These are phyloP conservation scores for Larix kaempferi DNA, from an alignment of 75 land plant species.

Conservation along the genomic window DNA sequence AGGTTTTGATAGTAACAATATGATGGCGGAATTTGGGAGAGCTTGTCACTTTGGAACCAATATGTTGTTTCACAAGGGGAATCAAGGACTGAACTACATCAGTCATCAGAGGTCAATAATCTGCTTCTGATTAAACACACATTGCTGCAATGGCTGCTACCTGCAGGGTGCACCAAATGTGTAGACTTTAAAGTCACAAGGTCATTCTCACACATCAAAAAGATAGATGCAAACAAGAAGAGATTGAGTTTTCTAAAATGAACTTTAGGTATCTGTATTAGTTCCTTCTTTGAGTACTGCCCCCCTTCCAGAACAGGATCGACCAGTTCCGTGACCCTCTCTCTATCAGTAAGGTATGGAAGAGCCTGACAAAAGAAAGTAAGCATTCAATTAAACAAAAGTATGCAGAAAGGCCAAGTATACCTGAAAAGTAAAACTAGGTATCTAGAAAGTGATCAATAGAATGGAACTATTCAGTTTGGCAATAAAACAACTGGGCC, in stretches of 20 bases:
- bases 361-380: slow-evolving; percentile 50
- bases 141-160: slow-evolving; percentile 88
- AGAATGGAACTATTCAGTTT: too few relatives aligned
- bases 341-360: slow-evolving; percentile 77
- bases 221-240: not conserved
- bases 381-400: too few relatives aligned
- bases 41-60: slow-evolving; percentile 9
- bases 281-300: slow-evolving; percentile 72
- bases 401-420: too few relatives aligned
- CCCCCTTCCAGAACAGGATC: slow-evolving; percentile 74
- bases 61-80: slow-evolving; percentile 44
- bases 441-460: too few relatives aligned
- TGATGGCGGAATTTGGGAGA: slow-evolving; percentile 26
- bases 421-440: too few relatives aligned
- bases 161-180: slow-evolving; percentile 8
- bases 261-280: slow-evolving; percentile 57
- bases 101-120: slow-evolving; percentile 82
- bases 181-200: too few relatives aligned
- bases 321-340: slow-evolving; percentile 63
- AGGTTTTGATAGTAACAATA: slow-evolving; percentile 21
- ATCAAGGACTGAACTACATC: slow-evolving; percentile 89
- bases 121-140: slow-evolving; percentile 84
- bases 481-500: too few relatives aligned
- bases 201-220: not conserved
- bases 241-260: not conserved